Conservation (phyloP, 495 filamentous ascomycete species). For the Xylaria scruposa region DNA sequence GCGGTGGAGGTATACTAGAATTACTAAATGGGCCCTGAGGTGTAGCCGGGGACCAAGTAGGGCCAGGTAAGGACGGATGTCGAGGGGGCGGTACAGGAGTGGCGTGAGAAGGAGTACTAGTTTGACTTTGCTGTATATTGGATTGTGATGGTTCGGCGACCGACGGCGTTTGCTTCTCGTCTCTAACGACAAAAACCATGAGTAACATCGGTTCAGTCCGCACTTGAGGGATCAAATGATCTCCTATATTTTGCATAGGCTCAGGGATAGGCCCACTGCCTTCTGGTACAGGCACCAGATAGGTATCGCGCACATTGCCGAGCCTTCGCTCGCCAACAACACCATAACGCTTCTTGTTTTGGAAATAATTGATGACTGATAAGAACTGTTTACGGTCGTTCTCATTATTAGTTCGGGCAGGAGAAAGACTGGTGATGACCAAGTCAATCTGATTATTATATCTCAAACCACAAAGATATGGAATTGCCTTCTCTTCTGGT, state of each 20-base stretch:
- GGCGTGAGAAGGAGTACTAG: constrained; percentile 32
- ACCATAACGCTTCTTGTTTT: constrained; percentile 76
- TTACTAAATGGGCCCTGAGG: constrained; percentile 50
- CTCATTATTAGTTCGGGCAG: constrained; percentile 50
- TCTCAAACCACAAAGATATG: constrained; percentile 84
- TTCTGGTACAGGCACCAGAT: constrained; percentile 75
- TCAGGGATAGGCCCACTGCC: constrained; percentile 65
- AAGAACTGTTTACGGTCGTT: constrained; percentile 64
- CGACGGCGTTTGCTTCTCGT: constrained; percentile 47
- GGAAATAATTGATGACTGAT: constrained; percentile 80
- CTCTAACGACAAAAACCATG: constrained; percentile 75
- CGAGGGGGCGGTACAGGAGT: constrained; percentile 43
- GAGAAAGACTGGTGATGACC: constrained; percentile 69
- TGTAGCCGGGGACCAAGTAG: constrained; percentile 56
- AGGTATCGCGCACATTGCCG: constrained; percentile 76
- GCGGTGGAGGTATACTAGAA: constrained; percentile 36
- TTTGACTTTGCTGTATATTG: constrained; percentile 34
- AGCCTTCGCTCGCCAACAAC: constrained; percentile 75
- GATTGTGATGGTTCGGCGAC: constrained; percentile 55
- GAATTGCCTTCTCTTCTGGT: constrained; percentile 75
- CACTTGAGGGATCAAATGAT: constrained; percentile 70
- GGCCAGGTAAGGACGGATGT: constrained; percentile 52
- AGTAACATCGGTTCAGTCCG: constrained; percentile 75
- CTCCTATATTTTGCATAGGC: constrained; percentile 78
- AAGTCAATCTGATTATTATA: constrained; percentile 77